Conservation (phyloP, 306 rosid species). For the Urtica urens region DNA sequence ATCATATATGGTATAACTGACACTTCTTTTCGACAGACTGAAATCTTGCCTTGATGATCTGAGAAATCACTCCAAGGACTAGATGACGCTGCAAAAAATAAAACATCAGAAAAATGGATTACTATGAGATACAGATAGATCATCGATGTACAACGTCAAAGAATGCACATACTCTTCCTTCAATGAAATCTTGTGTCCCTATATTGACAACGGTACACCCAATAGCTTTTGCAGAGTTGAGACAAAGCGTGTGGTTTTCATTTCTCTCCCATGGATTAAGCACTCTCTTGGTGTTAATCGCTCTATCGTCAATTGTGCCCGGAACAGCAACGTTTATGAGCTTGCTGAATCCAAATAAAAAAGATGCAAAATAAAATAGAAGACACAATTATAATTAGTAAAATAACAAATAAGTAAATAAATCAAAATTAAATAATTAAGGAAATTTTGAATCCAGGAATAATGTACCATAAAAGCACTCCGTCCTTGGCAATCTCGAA, state of each 20-base stretch:
- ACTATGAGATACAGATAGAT: background rate
- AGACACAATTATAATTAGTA: background rate
- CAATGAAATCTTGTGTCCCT: slow-evolving; percentile 94
- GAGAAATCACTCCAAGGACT: slow-evolving; percentile 90
- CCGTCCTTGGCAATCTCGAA: slow-evolving; percentile 88
- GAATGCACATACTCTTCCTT: slow-evolving; percentile 75
- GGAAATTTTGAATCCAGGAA: background rate
- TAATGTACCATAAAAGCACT: slow-evolving; percentile 74
- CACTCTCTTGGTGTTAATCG: slow-evolving; percentile 70
- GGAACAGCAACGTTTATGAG: slow-evolving; percentile 95
- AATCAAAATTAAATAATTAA: background rate
- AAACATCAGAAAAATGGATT: background rate
- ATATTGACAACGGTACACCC: slow-evolving; percentile 96
- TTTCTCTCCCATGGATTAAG: slow-evolving; percentile 99
- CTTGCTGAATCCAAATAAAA: slow-evolving; percentile 44
- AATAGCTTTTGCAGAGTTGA: slow-evolving; percentile 97
- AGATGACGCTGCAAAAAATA: slow-evolving; percentile 82
- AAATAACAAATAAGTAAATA: background rate
- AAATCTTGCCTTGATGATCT: slow-evolving; percentile 74
- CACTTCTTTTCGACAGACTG: slow-evolving; percentile 1
- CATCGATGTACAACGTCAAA: background rate
- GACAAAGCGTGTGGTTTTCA: slow-evolving; percentile 93
- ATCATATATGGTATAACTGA: no score
- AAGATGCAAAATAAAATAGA: slow-evolving; percentile 5
- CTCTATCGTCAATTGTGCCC: slow-evolving; percentile 86